Base-by-base conservation (phyloP, 2,329 filamentous ascomycete species). In the Alternaria metachromatica region DNA sequence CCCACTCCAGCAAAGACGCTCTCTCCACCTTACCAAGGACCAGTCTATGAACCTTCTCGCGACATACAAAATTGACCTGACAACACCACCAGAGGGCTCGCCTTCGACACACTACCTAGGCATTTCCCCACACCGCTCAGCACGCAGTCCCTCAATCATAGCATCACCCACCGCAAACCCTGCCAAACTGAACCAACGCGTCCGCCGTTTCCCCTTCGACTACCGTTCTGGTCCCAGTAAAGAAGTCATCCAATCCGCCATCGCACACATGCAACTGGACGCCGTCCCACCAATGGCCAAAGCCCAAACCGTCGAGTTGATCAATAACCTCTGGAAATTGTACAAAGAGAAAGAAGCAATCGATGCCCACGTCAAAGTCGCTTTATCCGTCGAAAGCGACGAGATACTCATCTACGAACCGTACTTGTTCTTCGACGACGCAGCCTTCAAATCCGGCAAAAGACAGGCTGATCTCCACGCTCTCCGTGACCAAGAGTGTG, bases 341-440 rank as follows among this genome's bases (percentile, higher is more conserved):
- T 92, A 89, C 80, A 85, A 81, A 48, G 82, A 85, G 49, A 90
- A 90, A 65, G 90, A 92, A 80, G 90, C 89, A 3, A 87, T 90
- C 69, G 83, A 87, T 5, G 80, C 91, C 2, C 84, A 87, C 64
- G 84, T 86, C 15, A 65, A 67, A 5, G 77, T 88, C 63, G 81
- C 83, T 2, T 71, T 86, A 12, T 76, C 81, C 11, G 65, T 68
- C 44, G 64, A 67, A 13, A 33, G 58, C 9, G 81, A 83, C 18
- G 73, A 75, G 2, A 70, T 91, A 1, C 81, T 86, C 56, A 79
- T 89, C 15, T 83, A 84, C 30, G 82, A 81, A 43, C 85, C 89
- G 1, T 82, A 84, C 51, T 87, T 92, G 70, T 86, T 87, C 63
- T 91, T 92, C 80, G 90, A 92, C 78, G 89, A 92, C 79, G 89